Conservation (phyloP, 306 rosid species). For the Abrus precatorius region DNA sequence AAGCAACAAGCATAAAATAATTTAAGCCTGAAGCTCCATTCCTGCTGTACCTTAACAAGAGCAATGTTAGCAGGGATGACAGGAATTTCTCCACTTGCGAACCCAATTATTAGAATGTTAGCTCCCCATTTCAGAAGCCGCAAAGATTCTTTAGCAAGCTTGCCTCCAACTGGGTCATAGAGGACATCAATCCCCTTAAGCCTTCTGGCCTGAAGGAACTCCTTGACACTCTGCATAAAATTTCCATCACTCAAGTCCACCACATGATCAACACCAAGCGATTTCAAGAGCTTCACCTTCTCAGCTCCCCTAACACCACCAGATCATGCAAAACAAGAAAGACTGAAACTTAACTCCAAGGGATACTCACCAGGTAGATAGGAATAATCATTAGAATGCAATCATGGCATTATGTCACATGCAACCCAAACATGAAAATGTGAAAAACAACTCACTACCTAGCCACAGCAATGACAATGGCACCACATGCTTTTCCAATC, state of each 20-base stretch:
- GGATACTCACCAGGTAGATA: not conserved
- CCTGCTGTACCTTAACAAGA: constrained; percentile 82
- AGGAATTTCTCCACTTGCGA: constrained; percentile 95
- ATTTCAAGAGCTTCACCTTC: constrained; percentile 79
- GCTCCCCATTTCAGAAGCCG: constrained; percentile 93
- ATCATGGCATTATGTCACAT: not conserved
- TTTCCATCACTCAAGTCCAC: constrained; percentile 75
- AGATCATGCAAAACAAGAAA: constrained; percentile 37
- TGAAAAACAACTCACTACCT: constrained; percentile 61
- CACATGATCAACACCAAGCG: constrained; percentile 86
- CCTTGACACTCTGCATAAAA: constrained; percentile 75
- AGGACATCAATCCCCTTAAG: constrained; percentile 93
- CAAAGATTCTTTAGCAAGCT: constrained; percentile 77
- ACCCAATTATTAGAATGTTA: constrained; percentile 87
- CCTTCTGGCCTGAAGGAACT: constrained; percentile 71
- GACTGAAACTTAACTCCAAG: not conserved
- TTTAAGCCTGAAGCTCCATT: constrained; percentile 30
- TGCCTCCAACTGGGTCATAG: constrained; percentile 98
- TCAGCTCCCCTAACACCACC: constrained; percentile 75
- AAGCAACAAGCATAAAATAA: constrained; percentile 31
- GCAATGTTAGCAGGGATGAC: constrained; percentile 90
- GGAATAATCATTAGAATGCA: constrained; percentile 14
- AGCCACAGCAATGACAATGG: constrained; percentile 91
- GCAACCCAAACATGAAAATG: not conserved
- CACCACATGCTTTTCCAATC: constrained; percentile 88